Evolutionary conservation across 1,139 yeast genomes (phyloP), one percentile per base, ranked within the genome.

Genomic region (Hemisphaericaspora lyxosophila): DNA sequence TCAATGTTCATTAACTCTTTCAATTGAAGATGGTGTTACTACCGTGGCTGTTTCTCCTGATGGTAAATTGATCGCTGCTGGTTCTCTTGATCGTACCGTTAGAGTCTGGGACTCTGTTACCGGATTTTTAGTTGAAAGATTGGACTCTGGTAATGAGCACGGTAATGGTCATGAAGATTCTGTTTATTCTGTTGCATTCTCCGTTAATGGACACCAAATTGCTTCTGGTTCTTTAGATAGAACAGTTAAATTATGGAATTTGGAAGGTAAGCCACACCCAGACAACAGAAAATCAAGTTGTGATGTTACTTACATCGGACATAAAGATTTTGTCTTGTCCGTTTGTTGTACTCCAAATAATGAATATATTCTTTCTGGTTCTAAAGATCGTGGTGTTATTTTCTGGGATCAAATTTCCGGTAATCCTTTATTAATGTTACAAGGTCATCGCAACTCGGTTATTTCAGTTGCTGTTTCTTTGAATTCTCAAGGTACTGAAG

Each of bases 21-120:
- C 90, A 23, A 90, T 92, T 52, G 97, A 92, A 64, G 98, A 92
- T 59, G 98, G 97, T 49, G 97, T 92, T 36, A 92, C 97, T 39
- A 92, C 98, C 0, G 97, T 92, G 34, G 96, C 97, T 12, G 95
- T 90, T 25, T 86, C 96, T 14, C 96, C 97, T 36, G 96, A 92
- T 62, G 97, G 97, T 29, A 80, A 84, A 53, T 78, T 83, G 52
- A 89, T 92, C 52, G 97, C 97, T 33, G 98, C 97, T 13, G 98
- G 98, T 38, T 86, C 96, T 31, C 78, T 92, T 48, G 98, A 92
- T 67, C 78, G 95, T 64, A 86, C 96, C 17, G 97, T 92, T 35
- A 78, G 97, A 48, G 96, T 92, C 33, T 92, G 98, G 97, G 97
- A 90, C 66, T 85, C 96, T 11, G 81, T 89, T 41, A 86, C 96